Base-by-base conservation (phyloP, 352 stramenopile genomes). In the Phytopythium sindhum region DNA sequence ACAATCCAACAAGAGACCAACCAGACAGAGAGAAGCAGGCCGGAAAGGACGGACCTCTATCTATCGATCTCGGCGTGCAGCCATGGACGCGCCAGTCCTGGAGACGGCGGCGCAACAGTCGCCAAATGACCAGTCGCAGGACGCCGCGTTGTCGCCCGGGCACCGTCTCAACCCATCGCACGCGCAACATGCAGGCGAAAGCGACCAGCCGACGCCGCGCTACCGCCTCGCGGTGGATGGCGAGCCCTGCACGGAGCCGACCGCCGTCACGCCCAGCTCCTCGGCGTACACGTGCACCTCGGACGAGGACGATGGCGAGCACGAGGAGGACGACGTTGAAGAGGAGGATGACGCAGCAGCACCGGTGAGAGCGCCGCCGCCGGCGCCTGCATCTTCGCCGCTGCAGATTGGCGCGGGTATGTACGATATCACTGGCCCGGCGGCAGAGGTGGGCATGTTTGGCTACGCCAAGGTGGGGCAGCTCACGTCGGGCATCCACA, bases 361-460 rank as follows among this genome's bases (percentile, higher is more conserved):
- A 5, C 7, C 48, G 5, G 28, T 10, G 14, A 35, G 28, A 55
- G n/a, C 35, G 23, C 39, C 56, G 24, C 24, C 42, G 56, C 24
- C 23, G 23, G 7, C 39, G 19, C 56, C 56, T 2, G 8, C 39
- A 28, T 14, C 56, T 24, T 61, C 75, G 4, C 65, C 70, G 8
- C 53, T 93, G 31, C 66, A 41, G 31, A 86, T 95, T 44, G 89
- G 87, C 51, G 84, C 81, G 2, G 89, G 70, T 15, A 91, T 92
- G 74, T 91, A 80, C 75, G 89, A 97, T 66, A 92, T 94, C 67
- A 97, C 89, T 0, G 86, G 86, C 0, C 87, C 87, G 0, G 85
- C 83, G 1, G 86, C 84, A 5, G 86, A 96, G 56, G 86, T 90
- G 4, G 86, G 87, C 21, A 97, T 97, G 87, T 93, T 93, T 63